Percentiles rank a stretch among this genome's conserved stretches.
Evolutionary conservation across 2,329 filamentous ascomycete species (phyloP).

Genomic region (Cladobotryum protrusum): DNA sequence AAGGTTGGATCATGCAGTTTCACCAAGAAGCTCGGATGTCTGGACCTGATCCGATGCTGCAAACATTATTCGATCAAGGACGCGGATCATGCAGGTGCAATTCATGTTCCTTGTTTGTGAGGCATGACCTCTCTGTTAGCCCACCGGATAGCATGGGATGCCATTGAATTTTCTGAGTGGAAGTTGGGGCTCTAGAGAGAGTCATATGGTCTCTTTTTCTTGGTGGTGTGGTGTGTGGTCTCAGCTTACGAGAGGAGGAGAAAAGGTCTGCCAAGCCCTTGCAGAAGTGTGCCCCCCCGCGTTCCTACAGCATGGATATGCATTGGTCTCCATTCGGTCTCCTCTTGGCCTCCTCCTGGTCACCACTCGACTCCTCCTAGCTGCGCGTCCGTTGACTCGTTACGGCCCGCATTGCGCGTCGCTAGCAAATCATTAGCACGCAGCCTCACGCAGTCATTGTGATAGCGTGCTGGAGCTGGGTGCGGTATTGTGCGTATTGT

Average conservation of each 20-base stretch:
- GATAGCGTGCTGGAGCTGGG: not conserved
- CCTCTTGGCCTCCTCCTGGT: not conserved
- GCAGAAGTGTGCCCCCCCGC: not conserved
- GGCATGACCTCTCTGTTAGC: slow-evolving; percentile 21
- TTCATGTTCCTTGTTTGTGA: slow-evolving; percentile 5
- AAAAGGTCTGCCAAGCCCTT: not conserved
- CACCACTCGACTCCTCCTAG: not conserved
- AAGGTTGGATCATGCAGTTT: slow-evolving; percentile 1
- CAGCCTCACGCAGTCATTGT: not conserved
- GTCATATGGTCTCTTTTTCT: slow-evolving; percentile 2
- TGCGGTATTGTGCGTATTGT: not conserved
- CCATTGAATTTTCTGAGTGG: no score
- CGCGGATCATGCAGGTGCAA: slow-evolving; percentile 23
- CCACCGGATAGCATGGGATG: slow-evolving; percentile 1
- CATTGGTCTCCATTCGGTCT: no score
- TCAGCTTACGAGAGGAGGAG: slow-evolving; percentile 2
- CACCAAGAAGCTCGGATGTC: slow-evolving; percentile 4
- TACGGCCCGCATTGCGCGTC: not conserved
- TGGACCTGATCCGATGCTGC: slow-evolving; percentile 23
- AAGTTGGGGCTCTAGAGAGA: not conserved
- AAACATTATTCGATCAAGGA: slow-evolving; percentile 21
- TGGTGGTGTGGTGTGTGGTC: slow-evolving; percentile 1
- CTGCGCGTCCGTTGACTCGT: not conserved
- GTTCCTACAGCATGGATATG: not conserved
- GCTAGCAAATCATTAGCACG: not conserved